A percentile compares a stretch with the other conserved stretches of the same genome.
These are phyloP conservation scores for Trametopsis cervina DNA, from an alignment of 768 basidiomycete genomes.

Conservation along the genomic window DNA sequence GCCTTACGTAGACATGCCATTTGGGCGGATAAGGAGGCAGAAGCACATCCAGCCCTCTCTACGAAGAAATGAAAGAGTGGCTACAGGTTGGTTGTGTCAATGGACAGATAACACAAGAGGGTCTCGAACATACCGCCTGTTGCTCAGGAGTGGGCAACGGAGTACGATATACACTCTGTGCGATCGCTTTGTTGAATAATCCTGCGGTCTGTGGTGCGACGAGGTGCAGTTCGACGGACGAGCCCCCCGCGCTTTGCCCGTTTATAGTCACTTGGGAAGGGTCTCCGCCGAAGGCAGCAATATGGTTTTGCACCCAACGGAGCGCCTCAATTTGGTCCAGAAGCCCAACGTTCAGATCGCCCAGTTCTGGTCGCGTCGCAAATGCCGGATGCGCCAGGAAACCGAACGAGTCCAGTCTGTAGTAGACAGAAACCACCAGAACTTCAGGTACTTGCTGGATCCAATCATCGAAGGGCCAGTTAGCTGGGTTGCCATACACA, in stretches of 20 bases:
- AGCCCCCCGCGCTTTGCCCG: conserved; percentile 54
- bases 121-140: conserved; percentile 39
- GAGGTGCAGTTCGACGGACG: conserved; percentile 53
- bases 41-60: conserved; percentile 41
- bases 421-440: conserved; percentile 60
- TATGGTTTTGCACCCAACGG: conserved; percentile 32
- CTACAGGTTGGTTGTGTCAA: too few species aligned
- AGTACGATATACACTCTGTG: conserved; percentile 52
- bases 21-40: conserved; percentile 27
- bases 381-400: conserved; percentile 51
- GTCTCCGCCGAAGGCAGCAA: conserved; percentile 34
- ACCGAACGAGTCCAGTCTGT: conserved; percentile 56
- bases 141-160: conserved; percentile 46
- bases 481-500: conserved; percentile 50
- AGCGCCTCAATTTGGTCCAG: conserved; percentile 43
- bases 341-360: conserved; percentile 49
- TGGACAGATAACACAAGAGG: not conserved
- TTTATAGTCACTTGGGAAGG: conserved; percentile 39
- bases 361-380: conserved; percentile 25
- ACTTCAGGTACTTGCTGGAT: conserved; percentile 56
- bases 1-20: conserved; percentile 44
- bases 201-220: conserved; percentile 33
- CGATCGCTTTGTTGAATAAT: conserved; percentile 50
- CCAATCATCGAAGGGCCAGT: conserved; percentile 65
- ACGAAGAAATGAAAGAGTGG: conserved; percentile 48